A percentile compares a stretch with the other conserved stretches of the same genome.
phyloP scores from a whole-genome alignment of 2,329 filamentous ascomycete species.

The Fusarium proliferatum region DNA sequence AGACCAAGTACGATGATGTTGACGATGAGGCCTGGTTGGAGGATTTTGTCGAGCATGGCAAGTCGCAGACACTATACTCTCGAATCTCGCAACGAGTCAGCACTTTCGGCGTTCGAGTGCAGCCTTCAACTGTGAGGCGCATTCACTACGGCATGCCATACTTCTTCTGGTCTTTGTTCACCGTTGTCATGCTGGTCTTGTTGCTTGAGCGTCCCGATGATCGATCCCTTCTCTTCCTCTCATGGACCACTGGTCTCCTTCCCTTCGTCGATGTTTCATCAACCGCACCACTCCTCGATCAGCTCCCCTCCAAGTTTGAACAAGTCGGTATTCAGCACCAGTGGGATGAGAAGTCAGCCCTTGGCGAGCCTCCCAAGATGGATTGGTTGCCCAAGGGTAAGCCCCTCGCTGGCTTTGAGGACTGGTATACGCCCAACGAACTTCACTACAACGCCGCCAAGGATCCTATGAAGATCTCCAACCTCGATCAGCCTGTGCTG shows the following conservation, averaged over 20 bases:
- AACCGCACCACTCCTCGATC: conserved; percentile 45
- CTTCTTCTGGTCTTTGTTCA: conserved; percentile 36
- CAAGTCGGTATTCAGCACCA: conserved; percentile 43
- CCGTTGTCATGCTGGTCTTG: conserved; percentile 39
- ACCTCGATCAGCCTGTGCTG: conserved; percentile 50
- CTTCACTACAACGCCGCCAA: conserved; percentile 51
- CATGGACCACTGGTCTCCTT: conserved; percentile 49
- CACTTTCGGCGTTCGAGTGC: neutral
- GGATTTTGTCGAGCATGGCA: conserved; percentile 8
- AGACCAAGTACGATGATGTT: conserved; percentile 5
- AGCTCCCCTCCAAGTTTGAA: conserved; percentile 39
- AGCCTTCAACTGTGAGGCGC: conserved; percentile 10
- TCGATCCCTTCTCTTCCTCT: conserved; percentile 49
- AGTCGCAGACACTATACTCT: conserved; percentile 4
- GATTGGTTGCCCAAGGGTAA: conserved; percentile 41
- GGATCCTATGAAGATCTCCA: conserved; percentile 56
- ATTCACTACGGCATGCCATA: conserved; percentile 30
- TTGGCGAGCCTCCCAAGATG: conserved; percentile 37
- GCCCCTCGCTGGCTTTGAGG: conserved; percentile 43
- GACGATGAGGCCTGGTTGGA: conserved; percentile 9
- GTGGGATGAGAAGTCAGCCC: conserved; percentile 45
- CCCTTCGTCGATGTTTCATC: conserved; percentile 50
- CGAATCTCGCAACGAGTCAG: conserved; percentile 2
- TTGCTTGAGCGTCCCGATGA: conserved; percentile 45
- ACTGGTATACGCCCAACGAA: conserved; percentile 41